Percentiles rank a stretch among this genome's conserved stretches.
phyloP scores from a whole-genome alignment of 192 early-diverging fungal genomes.

The Coemansia sp. region DNA sequence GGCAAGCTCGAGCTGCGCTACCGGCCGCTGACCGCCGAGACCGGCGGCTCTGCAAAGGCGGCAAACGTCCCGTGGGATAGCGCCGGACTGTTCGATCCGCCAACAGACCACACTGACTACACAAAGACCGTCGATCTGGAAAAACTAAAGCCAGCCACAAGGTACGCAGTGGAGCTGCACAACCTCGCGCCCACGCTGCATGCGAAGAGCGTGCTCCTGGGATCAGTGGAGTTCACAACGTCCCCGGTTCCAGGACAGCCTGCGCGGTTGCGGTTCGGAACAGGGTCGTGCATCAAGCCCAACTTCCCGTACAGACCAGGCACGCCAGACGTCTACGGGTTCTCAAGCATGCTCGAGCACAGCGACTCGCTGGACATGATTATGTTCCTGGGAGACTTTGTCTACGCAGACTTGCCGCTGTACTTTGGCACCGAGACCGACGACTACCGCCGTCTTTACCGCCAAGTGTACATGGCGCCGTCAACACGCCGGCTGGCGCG shows the following conservation, averaged over 20 bases:
- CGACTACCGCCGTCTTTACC: conserved; percentile 53
- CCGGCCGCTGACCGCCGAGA: not conserved
- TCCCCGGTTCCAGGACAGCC: conserved; percentile 24
- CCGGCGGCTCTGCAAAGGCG: not conserved
- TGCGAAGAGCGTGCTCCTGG: conserved; percentile 19
- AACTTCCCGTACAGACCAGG: conserved; percentile 50
- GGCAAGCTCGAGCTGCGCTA: conserved; percentile 45
- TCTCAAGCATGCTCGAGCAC: conserved; percentile 42
- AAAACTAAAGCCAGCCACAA: conserved; percentile 37
- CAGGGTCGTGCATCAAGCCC: conserved; percentile 57
- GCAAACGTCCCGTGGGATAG: conserved; percentile 37
- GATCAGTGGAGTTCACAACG: conserved; percentile 38
- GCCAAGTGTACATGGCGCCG: conserved; percentile 42
- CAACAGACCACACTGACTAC: conserved; percentile 27
- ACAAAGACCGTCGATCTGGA: conserved; percentile 23
- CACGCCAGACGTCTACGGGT: conserved; percentile 42
- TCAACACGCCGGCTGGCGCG: conserved; percentile 35
- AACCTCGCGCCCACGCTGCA: conserved; percentile 28
- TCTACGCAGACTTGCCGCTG: conserved; percentile 55
- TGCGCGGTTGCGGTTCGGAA: conserved; percentile 38
- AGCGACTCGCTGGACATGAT: conserved; percentile 39
- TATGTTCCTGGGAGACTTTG: conserved; percentile 58
- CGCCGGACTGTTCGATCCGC: conserved; percentile 24
- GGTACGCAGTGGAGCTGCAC: conserved; percentile 41
- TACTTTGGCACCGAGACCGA: conserved; percentile 40